Conservation (phyloP, 2,329 filamentous ascomycete genomes). For the Magnaporthales sp. region DNA sequence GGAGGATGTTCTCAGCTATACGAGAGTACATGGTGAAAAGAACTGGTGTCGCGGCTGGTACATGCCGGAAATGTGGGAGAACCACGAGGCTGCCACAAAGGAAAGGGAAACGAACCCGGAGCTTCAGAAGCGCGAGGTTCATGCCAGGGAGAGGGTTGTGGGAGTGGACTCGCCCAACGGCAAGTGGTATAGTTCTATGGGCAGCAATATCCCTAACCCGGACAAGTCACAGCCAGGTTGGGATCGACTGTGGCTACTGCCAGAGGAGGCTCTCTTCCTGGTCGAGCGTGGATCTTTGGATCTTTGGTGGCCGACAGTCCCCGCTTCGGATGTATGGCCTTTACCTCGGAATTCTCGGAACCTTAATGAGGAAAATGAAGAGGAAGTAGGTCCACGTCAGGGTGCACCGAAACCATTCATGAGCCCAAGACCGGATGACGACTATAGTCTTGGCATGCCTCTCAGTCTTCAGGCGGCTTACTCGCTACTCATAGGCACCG, state of each 20-base stretch:
- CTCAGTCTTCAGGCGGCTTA: slow-evolving; percentile 90
- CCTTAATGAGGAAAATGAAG: background rate
- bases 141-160: slow-evolving; percentile 45
- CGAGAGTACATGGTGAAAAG: slow-evolving; percentile 63
- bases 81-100: slow-evolving; percentile 10
- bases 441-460: slow-evolving; percentile 59
- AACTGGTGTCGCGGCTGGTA: slow-evolving; percentile 64
- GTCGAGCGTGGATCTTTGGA: slow-evolving; percentile 83
- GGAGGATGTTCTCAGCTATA: slow-evolving; percentile 75
- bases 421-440: slow-evolving; percentile 16
- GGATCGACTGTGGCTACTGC: slow-evolving; percentile 71
- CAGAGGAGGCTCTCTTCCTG: slow-evolving; percentile 85
- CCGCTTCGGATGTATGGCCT: slow-evolving; percentile 39
- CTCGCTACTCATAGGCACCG: slow-evolving; percentile 68
- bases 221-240: slow-evolving; percentile 45
- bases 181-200: slow-evolving; percentile 57
- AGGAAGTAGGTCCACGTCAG: background rate
- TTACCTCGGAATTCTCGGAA: background rate
- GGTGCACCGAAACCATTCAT: slow-evolving; percentile 8
- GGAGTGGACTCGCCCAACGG: slow-evolving; percentile 65
- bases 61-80: slow-evolving; percentile 52
- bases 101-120: slow-evolving; percentile 5
- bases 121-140: slow-evolving; percentile 14
- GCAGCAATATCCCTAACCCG: slow-evolving; percentile 49
- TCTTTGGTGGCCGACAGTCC: slow-evolving; percentile 66